Evolutionary conservation across 192 early-diverging fungal genomes (phyloP).

Genomic region (Backusella liffmaniae): DNA sequence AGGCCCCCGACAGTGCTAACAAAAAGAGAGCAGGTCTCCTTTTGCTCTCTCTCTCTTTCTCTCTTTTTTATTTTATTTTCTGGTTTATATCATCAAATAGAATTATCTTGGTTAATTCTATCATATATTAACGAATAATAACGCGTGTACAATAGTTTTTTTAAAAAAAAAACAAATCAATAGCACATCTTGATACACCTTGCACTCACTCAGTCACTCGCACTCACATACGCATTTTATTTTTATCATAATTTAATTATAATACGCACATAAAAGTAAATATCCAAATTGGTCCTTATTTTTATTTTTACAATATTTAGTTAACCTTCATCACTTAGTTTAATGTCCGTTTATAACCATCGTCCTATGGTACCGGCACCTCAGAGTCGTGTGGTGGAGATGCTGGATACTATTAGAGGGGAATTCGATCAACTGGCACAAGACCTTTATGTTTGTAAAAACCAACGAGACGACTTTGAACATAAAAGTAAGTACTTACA

Average conservation of each 20-base stretch:
- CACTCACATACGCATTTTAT: not conserved
- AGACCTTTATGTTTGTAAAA: conserved; percentile 68
- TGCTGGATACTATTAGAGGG: conserved; percentile 72
- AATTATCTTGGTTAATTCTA: not conserved
- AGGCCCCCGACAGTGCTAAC: not conserved
- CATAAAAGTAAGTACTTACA: conserved; percentile 65
- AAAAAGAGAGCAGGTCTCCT: not conserved
- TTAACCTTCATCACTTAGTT: not conserved
- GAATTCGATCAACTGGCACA: conserved; percentile 79
- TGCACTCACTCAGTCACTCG: not conserved
- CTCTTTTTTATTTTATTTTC: not conserved
- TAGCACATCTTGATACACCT: not conserved
- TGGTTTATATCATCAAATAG: not conserved
- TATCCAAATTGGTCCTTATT: not conserved
- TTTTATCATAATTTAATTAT: too few relatives aligned
- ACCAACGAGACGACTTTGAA: conserved; percentile 84
- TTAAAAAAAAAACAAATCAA: not conserved
- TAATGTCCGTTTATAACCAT: conserved; percentile 65
- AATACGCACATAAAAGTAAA: not conserved
- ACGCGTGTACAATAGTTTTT: conserved; percentile 1
- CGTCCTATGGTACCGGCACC: conserved; percentile 73
- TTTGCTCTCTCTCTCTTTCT: not conserved
- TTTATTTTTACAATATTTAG: not conserved
- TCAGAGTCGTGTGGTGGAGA: conserved; percentile 64
- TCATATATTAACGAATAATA: not conserved